Evolutionary conservation across 441 rosid genomes (phyloP).

Genomic region (Aquilaria agallochum): DNA sequence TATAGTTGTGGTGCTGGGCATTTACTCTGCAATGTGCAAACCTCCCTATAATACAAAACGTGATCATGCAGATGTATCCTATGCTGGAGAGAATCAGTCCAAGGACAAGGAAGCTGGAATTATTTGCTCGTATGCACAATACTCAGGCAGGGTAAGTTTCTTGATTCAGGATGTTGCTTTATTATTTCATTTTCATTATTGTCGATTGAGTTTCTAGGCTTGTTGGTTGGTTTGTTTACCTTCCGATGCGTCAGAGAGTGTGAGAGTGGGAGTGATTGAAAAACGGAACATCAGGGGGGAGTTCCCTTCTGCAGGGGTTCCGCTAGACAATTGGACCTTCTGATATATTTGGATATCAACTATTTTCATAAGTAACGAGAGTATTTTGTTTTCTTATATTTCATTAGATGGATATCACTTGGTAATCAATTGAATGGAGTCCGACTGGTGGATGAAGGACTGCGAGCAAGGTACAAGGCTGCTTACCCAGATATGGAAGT

Average conservation of each 20-base stretch:
- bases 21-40: background rate
- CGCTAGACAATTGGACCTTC: background rate
- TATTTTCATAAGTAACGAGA: background rate
- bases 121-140: conserved; percentile 99
- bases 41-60: background rate
- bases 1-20: background rate
- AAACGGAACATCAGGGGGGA: too few species aligned
- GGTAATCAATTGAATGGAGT: conserved; percentile 93
- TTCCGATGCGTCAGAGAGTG: too few species aligned
- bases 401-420: conserved; percentile 82
- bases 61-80: conserved; percentile 77
- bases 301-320: too few species aligned
- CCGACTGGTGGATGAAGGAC: conserved; percentile 84
- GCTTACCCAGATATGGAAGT: conserved; percentile 86
- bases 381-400: background rate
- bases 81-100: conserved; percentile 98
- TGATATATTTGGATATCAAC: background rate
- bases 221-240: too few species aligned
- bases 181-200: conserved; percentile 3
- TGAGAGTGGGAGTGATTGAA: too few species aligned
- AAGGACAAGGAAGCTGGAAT: conserved; percentile 86
- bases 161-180: background rate
- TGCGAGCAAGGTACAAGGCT: conserved; percentile 89
- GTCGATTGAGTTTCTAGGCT: background rate
- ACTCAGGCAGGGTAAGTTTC: conserved; percentile 85